Evolutionary conservation across 768 basidiomycete genomes (phyloP).

Genomic region (Tephrocybe sp.): DNA sequence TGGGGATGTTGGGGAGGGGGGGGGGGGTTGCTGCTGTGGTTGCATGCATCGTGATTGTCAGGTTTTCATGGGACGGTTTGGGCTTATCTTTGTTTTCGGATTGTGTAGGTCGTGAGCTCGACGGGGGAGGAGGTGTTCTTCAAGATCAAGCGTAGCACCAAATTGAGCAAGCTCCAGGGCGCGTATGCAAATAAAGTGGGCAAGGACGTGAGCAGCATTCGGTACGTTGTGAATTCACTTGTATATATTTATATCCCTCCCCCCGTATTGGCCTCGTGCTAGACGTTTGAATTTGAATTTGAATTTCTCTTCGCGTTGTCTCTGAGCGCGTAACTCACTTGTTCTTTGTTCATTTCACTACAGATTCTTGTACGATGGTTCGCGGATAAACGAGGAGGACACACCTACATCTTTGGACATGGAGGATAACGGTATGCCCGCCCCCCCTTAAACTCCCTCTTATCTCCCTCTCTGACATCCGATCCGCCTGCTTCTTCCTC

Average conservation of each 20-base stretch:
- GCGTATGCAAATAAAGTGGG: constrained; percentile 94
- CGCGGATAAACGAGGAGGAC: constrained; percentile 84
- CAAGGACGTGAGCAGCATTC: constrained; percentile 83
- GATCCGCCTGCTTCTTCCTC: constrained; percentile 1
- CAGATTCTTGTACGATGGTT: constrained; percentile 92
- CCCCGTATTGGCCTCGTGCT: no score
- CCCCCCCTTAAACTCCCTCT: background rate
- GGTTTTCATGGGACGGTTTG: background rate
- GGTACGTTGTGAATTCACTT: constrained; percentile 49
- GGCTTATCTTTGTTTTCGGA: background rate
- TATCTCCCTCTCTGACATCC: no score
- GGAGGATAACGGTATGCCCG: constrained; percentile 77
- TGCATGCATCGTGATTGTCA: background rate
- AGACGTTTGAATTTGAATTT: no score
- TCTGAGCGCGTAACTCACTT: background rate
- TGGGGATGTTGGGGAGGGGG: no score
- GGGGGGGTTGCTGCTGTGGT: background rate
- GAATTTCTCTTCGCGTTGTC: no score
- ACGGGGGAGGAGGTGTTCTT: constrained; percentile 90
- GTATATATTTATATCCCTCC: constrained; percentile 1
- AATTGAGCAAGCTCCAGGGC: constrained; percentile 87
- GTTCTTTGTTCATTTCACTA: background rate
- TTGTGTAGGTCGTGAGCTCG: constrained; percentile 65
- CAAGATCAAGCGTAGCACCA: constrained; percentile 95
- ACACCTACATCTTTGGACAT: constrained; percentile 84